Conservation (phyloP, 2,329 filamentous ascomycete species). For the Microsporum ferrugineum region DNA sequence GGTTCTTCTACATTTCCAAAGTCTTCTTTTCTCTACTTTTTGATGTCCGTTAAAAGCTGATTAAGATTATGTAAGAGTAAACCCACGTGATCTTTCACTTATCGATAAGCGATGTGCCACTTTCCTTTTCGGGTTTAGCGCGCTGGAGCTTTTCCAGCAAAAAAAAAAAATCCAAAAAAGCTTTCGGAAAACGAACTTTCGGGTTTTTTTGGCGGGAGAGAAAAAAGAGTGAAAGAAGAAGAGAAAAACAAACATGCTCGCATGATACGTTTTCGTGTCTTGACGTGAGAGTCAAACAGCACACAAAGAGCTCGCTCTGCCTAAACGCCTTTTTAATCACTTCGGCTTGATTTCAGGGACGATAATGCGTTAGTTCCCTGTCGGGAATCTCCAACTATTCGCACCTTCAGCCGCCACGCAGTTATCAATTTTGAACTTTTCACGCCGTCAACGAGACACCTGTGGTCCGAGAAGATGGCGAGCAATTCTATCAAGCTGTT, state of each 20-base stretch:
- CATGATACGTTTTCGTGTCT: neutral
- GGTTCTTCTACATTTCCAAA: neutral
- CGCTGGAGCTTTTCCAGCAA: neutral
- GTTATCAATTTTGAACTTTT: neutral
- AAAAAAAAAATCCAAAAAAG: constrained; percentile 1
- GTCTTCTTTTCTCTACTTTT: neutral
- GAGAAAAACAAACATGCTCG: neutral
- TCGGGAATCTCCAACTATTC: neutral
- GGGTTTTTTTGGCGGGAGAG: neutral
- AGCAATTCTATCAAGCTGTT: constrained; percentile 64
- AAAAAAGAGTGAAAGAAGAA: neutral
- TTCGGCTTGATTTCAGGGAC: neutral
- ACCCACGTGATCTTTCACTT: neutral
- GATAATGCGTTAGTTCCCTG: neutral
- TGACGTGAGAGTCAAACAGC: neutral
- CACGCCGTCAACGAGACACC: neutral
- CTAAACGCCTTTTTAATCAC: neutral
- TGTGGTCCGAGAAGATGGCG: constrained; percentile 42
- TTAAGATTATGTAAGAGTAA: neutral
- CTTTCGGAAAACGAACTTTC: neutral
- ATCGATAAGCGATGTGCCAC: neutral
- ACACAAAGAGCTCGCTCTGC: neutral
- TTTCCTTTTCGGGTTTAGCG: constrained; percentile 1
- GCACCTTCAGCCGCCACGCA: neutral
- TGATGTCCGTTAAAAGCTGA: too few species aligned